Conservation (phyloP, 305 asterid species). For the Fraxinus angustifolia region DNA sequence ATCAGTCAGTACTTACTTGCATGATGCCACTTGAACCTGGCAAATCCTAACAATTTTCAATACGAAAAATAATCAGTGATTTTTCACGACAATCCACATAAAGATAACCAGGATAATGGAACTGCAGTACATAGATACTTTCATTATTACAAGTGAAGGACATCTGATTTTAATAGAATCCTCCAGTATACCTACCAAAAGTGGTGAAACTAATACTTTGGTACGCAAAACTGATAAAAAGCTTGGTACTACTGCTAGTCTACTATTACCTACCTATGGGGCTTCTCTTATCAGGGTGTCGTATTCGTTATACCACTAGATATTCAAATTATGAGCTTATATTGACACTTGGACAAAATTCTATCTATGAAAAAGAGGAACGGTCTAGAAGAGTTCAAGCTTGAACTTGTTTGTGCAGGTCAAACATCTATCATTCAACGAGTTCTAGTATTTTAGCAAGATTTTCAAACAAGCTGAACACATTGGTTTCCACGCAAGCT, state of each 20-base stretch:
- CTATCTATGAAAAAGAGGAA: not conserved
- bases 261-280: not conserved
- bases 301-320: not conserved
- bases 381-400: not conserved
- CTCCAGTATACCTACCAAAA: not conserved
- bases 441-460: not conserved
- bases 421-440: not conserved
- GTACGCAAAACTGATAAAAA: not conserved
- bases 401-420: not conserved
- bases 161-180: not conserved
- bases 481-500: not conserved
- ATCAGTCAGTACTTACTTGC: conserved; percentile 66
- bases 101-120: not conserved
- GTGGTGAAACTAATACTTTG: not conserved
- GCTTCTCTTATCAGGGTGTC: not conserved
- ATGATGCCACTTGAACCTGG: conserved; percentile 87
- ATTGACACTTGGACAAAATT: not conserved
- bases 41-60: conserved; percentile 56
- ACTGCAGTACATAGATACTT: not conserved
- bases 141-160: not conserved
- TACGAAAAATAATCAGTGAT: conserved; percentile 32
- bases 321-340: not conserved
- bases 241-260: not conserved
- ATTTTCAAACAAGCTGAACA: not conserved
- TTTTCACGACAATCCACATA: conserved; percentile 14